Percentiles rank a stretch among this genome's conserved stretches.
These are phyloP conservation scores for Asparagopsis taxiformis DNA, from an alignment of 31 red algal species.

Conservation along the genomic window DNA sequence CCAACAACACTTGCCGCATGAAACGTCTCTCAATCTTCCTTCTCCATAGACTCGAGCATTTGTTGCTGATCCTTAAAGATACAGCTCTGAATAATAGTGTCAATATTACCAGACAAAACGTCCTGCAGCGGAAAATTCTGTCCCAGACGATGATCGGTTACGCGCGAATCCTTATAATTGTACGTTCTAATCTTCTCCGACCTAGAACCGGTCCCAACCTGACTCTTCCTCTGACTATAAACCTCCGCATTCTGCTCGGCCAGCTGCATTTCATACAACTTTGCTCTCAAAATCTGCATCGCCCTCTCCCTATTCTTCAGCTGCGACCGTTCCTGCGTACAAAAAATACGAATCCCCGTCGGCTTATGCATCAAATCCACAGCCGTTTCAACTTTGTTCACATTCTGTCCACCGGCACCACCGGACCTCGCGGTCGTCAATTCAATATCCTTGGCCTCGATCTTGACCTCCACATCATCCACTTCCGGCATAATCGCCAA, in stretches of 20 bases:
- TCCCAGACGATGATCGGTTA: slow-evolving; percentile 94
- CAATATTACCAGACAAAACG: slow-evolving; percentile 85
- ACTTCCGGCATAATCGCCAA: slow-evolving; percentile 96
- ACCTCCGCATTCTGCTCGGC: slow-evolving; percentile 85
- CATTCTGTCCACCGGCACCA: slow-evolving; percentile 98
- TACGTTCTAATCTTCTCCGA: slow-evolving; percentile 99
- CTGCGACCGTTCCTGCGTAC: slow-evolving; percentile 96
- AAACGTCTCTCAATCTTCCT: no score
- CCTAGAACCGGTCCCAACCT: slow-evolving; percentile 96
- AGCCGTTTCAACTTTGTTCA: slow-evolving; percentile 99
- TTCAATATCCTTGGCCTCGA: slow-evolving; percentile 95
- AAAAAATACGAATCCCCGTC: slow-evolving; percentile 96
- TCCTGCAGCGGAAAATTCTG: slow-evolving; percentile 88
- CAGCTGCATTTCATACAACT: slow-evolving; percentile 91
- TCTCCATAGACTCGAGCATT: slow-evolving; percentile 63
- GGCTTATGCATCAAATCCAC: slow-evolving; percentile 96
- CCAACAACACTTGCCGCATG: no score
- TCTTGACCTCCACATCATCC: slow-evolving; percentile 95
- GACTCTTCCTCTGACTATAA: slow-evolving; percentile 73
- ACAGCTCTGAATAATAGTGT: slow-evolving; percentile 84
- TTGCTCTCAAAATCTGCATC: slow-evolving; percentile 95
- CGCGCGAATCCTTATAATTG: slow-evolving; percentile 96
- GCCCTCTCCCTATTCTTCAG: slow-evolving; percentile 94
- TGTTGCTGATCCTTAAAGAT: slow-evolving; percentile 93
- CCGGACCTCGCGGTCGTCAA: slow-evolving; percentile 95